phyloP scores from a whole-genome alignment of 805 yeast species.

The Nakazawaea laoshanensis region DNA sequence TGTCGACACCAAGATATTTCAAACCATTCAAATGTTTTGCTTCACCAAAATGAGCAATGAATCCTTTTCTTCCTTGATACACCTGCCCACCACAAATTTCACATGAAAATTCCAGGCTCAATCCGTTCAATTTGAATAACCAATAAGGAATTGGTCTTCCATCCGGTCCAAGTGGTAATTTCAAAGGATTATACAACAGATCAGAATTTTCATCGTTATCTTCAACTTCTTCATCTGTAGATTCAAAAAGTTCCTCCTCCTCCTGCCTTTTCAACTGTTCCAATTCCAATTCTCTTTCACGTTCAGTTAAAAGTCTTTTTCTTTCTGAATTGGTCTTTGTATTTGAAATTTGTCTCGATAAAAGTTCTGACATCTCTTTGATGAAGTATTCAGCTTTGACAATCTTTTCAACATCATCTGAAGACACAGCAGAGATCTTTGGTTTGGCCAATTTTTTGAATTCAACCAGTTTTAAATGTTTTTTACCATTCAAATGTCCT shows the following conservation, averaged over 20 bases:
- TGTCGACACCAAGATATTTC: constrained; percentile 60
- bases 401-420: constrained; percentile 2
- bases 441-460: constrained; percentile 10
- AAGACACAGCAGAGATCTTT: constrained; percentile 8
- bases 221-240: constrained; percentile 16
- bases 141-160: constrained; percentile 91
- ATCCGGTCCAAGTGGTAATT: constrained; percentile 77
- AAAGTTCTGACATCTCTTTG: constrained; percentile 23
- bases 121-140: constrained; percentile 86
- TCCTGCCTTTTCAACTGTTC: constrained; percentile 28
- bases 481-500: constrained; percentile 67
- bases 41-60: constrained; percentile 68
- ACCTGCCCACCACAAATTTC: constrained; percentile 77
- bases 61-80: constrained; percentile 68
- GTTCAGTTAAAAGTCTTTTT: constrained; percentile 54
- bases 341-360: constrained; percentile 31
- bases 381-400: constrained; percentile 17
- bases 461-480: constrained; percentile 49
- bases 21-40: constrained; percentile 67
- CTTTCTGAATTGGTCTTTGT: constrained; percentile 63
- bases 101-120: constrained; percentile 63
- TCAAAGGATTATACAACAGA: constrained; percentile 32
- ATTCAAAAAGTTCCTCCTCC: constrained; percentile 23
- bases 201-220: constrained; percentile 24
- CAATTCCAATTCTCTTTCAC: constrained; percentile 54